Percentiles rank a stretch among this genome's conserved stretches.
These are phyloP conservation scores for Puccinia hordei DNA, from an alignment of 1,284 basidiomycete genomes.

Conservation along the genomic window DNA sequence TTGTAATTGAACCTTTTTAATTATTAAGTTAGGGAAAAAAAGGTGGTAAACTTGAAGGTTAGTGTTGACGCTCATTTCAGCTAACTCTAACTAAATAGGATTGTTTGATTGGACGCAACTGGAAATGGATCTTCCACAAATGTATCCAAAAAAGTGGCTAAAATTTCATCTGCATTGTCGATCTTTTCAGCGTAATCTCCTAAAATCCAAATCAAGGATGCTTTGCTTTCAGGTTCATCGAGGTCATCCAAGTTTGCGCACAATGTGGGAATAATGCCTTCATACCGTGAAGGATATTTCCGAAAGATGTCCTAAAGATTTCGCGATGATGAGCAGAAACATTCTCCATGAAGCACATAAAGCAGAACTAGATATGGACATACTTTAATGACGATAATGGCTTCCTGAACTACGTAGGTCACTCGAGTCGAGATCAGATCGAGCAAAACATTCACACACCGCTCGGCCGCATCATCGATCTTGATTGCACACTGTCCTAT, in stretches of 20 bases:
- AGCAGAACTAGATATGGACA: not conserved
- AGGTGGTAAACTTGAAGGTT: not conserved
- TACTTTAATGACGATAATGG: slow-evolving; percentile 86
- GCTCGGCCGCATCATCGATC: slow-evolving; percentile 83
- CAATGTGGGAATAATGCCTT: slow-evolving; percentile 89
- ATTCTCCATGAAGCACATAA: not conserved
- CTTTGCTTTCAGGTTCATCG: slow-evolving; percentile 94
- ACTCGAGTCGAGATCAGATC: slow-evolving; percentile 89
- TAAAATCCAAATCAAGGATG: slow-evolving; percentile 96
- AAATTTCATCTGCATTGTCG: slow-evolving; percentile 89
- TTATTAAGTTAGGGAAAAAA: not conserved
- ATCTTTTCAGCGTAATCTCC: slow-evolving; percentile 96
- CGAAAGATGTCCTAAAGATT: slow-evolving; percentile 78
- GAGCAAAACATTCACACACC: slow-evolving; percentile 84
- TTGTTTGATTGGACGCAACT: slow-evolving; percentile 62
- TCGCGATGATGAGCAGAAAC: not conserved
- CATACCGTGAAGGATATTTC: slow-evolving; percentile 91
- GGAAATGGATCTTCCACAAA: slow-evolving; percentile 90
- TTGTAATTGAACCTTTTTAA: slow-evolving; percentile 82
- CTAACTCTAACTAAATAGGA: not conserved
- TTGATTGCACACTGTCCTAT: slow-evolving; percentile 98
- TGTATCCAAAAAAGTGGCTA: slow-evolving; percentile 85
- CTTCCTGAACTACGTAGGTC: slow-evolving; percentile 95
- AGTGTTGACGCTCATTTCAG: not conserved
- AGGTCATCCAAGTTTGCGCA: slow-evolving; percentile 88